A percentile compares a stretch with the other conserved stretches of the same genome.
These are phyloP conservation scores for Basidioascus undulatus DNA, from an alignment of 768 basidiomycete genomes.

Conservation along the genomic window DNA sequence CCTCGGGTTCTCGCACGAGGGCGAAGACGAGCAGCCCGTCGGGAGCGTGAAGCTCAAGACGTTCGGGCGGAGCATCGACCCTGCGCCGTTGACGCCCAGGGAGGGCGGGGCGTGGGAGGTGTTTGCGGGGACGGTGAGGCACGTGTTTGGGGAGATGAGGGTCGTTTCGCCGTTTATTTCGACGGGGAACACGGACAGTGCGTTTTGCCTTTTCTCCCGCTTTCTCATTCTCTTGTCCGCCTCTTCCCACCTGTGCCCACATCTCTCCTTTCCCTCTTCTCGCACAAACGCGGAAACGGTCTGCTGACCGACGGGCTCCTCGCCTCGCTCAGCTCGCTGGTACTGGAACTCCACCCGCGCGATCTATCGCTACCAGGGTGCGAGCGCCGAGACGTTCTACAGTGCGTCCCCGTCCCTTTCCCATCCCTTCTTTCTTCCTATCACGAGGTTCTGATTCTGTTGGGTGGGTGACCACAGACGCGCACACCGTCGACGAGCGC, in stretches of 20 bases:
- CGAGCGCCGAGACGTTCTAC: background rate
- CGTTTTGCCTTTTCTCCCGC: too few species aligned
- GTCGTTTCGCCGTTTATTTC: background rate
- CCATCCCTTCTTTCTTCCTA: background rate
- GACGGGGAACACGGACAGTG: background rate
- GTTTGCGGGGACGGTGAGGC: background rate
- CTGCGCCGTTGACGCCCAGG: conserved; percentile 1
- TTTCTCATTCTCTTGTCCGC: too few species aligned
- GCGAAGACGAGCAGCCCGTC: too few species aligned
- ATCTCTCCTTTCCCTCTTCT: too few species aligned
- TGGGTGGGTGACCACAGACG: background rate
- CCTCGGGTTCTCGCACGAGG: background rate
- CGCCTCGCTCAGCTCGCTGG: too few species aligned
- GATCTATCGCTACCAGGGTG: conserved; percentile 1
- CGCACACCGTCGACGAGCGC: conserved; percentile 2
- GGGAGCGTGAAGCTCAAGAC: background rate
- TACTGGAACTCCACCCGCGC: background rate
- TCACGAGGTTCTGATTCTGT: too few species aligned
- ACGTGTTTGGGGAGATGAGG: background rate
- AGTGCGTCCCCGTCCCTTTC: background rate
- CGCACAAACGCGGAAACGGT: too few species aligned
- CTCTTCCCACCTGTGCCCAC: too few species aligned
- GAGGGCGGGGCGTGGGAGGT: conserved; percentile 1
- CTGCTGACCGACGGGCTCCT: too few species aligned
- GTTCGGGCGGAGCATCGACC: background rate